phyloP scores from a whole-genome alignment of 202 grass and related monocot genomes.

The Sporobolus alterniflorus region DNA sequence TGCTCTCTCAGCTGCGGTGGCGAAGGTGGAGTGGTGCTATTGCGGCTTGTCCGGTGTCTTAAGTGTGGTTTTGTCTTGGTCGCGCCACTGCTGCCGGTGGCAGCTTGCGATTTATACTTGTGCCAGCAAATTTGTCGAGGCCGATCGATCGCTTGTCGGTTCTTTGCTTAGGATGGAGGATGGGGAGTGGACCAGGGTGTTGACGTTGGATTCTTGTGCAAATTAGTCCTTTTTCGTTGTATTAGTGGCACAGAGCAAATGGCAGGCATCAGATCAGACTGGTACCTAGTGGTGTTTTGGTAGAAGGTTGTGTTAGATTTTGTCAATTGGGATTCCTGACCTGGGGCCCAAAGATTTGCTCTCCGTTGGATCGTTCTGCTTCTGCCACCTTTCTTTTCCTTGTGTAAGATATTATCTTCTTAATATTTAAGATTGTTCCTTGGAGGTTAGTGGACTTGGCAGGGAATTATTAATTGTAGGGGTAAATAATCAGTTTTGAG shows the following conservation, averaged over 20 bases:
- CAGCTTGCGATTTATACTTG: constrained; percentile 44
- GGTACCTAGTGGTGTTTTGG: neutral
- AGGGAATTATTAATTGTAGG: too few species aligned
- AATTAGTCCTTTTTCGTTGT: neutral
- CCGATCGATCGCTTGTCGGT: neutral
- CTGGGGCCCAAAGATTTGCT: neutral
- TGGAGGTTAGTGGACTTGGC: too few species aligned
- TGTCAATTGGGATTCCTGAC: neutral
- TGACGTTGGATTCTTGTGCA: constrained; percentile 42
- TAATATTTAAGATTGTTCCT: neutral
- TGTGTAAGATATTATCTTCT: neutral
- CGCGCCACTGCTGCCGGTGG: constrained; percentile 21
- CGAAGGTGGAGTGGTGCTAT: constrained; percentile 6
- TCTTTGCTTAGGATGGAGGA: neutral
- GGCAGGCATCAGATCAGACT: neutral
- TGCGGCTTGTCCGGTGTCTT: constrained; percentile 40
- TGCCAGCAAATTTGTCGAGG: constrained; percentile 40
- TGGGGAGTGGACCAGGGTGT: constrained; percentile 12
- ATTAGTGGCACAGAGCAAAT: neutral
- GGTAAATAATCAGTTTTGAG: too few species aligned
- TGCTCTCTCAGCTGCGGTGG: neutral
- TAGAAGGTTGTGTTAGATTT: neutral
- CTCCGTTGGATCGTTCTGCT: neutral
- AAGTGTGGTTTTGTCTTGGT: constrained; percentile 55
- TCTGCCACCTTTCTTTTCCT: neutral